Percentiles rank a stretch among this genome's conserved stretches.
phyloP scores from a whole-genome alignment of 208 protist species.

The Trichomonas vaginalis region DNA sequence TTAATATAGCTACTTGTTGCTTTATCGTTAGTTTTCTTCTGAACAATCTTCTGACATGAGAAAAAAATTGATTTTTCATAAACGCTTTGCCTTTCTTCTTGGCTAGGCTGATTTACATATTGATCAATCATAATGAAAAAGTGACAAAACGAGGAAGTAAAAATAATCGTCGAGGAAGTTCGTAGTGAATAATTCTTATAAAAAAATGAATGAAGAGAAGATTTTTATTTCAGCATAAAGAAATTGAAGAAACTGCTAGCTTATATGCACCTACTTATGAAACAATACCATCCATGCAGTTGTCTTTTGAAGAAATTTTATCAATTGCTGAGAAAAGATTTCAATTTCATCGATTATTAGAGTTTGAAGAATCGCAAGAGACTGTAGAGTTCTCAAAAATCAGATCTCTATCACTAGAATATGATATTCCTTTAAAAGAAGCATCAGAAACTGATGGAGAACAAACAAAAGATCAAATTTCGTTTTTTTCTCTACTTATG shows the following conservation, averaged over 20 bases:
- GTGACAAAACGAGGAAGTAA: background rate
- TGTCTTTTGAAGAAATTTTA: background rate
- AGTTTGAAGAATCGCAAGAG: background rate
- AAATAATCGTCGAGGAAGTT: background rate
- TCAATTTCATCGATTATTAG: background rate
- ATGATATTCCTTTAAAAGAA: background rate
- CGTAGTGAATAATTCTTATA: too few relatives aligned
- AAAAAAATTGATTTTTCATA: background rate
- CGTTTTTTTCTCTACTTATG: background rate
- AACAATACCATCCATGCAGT: background rate
- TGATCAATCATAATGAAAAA: background rate
- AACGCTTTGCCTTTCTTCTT: background rate
- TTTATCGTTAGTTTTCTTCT: background rate
- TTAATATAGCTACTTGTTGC: background rate
- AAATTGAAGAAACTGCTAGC: background rate
- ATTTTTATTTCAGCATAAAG: background rate
- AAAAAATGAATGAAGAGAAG: too few relatives aligned
- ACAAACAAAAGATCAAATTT: background rate
- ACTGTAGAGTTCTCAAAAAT: background rate
- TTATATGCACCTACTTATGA: background rate
- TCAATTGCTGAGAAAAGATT: background rate
- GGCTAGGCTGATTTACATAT: background rate
- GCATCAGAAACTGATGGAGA: background rate
- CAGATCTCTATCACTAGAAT: background rate
- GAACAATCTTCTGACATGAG: background rate